Conservation (phyloP, 2,329 filamentous ascomycete species). For the Colletotrichum sp. region DNA sequence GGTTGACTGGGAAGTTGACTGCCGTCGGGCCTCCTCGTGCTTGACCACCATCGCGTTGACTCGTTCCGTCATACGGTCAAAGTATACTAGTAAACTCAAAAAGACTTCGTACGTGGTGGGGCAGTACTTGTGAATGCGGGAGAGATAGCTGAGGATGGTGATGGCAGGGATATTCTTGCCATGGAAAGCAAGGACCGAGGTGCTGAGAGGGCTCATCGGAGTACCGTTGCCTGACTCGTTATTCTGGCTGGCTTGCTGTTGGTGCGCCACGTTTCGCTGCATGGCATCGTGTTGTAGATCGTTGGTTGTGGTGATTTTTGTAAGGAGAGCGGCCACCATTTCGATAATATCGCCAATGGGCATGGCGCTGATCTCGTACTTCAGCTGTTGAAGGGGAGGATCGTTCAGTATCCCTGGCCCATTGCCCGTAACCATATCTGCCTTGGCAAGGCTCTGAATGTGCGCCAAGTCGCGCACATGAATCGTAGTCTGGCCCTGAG, state of each 20-base stretch:
- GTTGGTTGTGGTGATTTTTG: constrained; percentile 97
- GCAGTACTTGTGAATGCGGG: constrained; percentile 97
- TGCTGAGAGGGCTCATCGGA: constrained; percentile 64
- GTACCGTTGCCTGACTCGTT: constrained; percentile 56
- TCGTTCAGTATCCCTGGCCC: constrained; percentile 55
- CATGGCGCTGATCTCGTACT: constrained; percentile 97
- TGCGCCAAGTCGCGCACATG: constrained; percentile 89
- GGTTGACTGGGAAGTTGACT: constrained; percentile 33
- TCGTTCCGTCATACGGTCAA: constrained; percentile 97
- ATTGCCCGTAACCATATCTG: constrained; percentile 69
- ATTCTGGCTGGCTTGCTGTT: constrained; percentile 57
- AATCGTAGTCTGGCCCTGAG: constrained; percentile 55
- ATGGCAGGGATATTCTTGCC: constrained; percentile 98
- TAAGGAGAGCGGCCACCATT: constrained; percentile 95
- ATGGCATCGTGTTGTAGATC: constrained; percentile 92
- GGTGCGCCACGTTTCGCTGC: constrained; percentile 71
- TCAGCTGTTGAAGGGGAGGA: constrained; percentile 59
- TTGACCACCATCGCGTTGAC: constrained; percentile 84
- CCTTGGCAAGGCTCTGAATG: constrained; percentile 85
- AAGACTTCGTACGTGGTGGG: constrained; percentile 99
- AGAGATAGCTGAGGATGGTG: constrained; percentile 94
- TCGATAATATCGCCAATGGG: constrained; percentile 97
- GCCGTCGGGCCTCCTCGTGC: constrained; percentile 59
- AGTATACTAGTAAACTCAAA: constrained; percentile 92
- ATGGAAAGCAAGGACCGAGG: constrained; percentile 88